These are phyloP conservation scores for Striga asiatica DNA, from an alignment of 257 asterid species.

Conservation along the genomic window DNA sequence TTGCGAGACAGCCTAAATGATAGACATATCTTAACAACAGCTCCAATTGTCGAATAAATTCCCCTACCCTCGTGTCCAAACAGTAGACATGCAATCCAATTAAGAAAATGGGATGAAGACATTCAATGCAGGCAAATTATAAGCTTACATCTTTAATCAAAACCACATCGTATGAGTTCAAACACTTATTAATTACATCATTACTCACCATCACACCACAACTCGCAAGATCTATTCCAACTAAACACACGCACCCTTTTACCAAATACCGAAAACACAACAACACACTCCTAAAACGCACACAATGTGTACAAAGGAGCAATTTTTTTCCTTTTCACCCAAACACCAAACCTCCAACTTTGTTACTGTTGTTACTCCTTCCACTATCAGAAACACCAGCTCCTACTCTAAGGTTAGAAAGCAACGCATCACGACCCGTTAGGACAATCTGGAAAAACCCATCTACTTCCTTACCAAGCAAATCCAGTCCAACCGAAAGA, in stretches of 20 bases:
- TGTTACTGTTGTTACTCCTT: constrained; percentile 10
- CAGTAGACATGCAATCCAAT: not conserved
- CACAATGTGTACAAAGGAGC: constrained; percentile 17
- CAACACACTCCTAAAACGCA: constrained; percentile 17
- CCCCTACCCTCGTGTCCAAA: too few relatives aligned
- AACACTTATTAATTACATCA: constrained; percentile 11
- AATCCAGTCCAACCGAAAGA: constrained; percentile 53
- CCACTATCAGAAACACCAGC: constrained; percentile 19
- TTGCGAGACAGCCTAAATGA: too few relatives aligned
- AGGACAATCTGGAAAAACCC: constrained; percentile 63
- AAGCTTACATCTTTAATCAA: constrained; percentile 14
- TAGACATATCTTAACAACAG: too few relatives aligned
- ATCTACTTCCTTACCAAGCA: constrained; percentile 61
- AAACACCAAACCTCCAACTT: constrained; percentile 14
- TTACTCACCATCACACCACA: constrained; percentile 10
- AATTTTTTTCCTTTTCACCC: not conserved
- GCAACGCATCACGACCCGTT: constrained; percentile 63
- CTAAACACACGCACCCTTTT: constrained; percentile 3
- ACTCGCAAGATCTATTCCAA: constrained; percentile 15
- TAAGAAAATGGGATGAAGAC: not conserved
- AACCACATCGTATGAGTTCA: constrained; percentile 16
- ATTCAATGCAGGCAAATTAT: not conserved
- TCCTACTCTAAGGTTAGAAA: constrained; percentile 60
- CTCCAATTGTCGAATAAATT: too few relatives aligned
- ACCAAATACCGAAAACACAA: constrained; percentile 11